Evolutionary conservation across 805 yeast genomes (phyloP).

Genomic region (Blastobotrys americana): DNA sequence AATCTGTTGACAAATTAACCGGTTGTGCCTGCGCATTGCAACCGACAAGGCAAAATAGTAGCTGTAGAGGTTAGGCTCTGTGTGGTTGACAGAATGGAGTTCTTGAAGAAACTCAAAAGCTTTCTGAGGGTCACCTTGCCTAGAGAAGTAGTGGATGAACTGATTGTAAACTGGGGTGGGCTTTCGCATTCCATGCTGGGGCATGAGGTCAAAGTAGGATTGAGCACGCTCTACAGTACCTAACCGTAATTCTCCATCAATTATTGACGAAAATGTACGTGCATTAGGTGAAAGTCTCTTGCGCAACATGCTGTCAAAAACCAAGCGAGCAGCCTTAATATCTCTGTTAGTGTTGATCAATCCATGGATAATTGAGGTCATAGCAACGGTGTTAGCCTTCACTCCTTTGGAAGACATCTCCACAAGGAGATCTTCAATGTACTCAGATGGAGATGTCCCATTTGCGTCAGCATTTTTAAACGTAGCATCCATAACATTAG

Average conservation of each 20-base stretch:
- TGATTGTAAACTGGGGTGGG: conserved; percentile 28
- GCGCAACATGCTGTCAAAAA: conserved; percentile 39
- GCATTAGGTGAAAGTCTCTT: conserved; percentile 25
- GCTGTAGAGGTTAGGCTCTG: conserved; percentile 25
- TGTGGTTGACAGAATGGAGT: conserved; percentile 11
- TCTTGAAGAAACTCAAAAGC: conserved; percentile 20
- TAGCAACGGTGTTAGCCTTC: conserved; percentile 39
- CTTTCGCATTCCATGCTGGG: conserved; percentile 21
- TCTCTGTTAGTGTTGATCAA: conserved; percentile 43
- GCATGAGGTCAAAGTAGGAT: conserved; percentile 19
- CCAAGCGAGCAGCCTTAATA: conserved; percentile 43
- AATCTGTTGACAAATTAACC: conserved; percentile 9
- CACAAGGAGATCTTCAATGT: conserved; percentile 34
- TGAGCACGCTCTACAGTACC: conserved; percentile 23
- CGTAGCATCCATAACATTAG: conserved; percentile 49
- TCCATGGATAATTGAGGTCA: conserved; percentile 48
- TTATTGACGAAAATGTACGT: conserved; percentile 27
- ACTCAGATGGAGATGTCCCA: conserved; percentile 34
- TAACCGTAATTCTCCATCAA: conserved; percentile 25
- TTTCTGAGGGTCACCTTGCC: conserved; percentile 12
- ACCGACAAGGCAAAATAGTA: conserved; percentile 23
- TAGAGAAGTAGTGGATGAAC: conserved; percentile 23
- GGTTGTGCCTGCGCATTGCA: conserved; percentile 5
- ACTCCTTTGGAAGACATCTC: conserved; percentile 37
- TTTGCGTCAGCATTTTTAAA: conserved; percentile 41